Evolutionary conservation across 352 stramenopile species (phyloP), one percentile per base, ranked within the genome.

Genomic region (Globisporangium alternatum): DNA sequence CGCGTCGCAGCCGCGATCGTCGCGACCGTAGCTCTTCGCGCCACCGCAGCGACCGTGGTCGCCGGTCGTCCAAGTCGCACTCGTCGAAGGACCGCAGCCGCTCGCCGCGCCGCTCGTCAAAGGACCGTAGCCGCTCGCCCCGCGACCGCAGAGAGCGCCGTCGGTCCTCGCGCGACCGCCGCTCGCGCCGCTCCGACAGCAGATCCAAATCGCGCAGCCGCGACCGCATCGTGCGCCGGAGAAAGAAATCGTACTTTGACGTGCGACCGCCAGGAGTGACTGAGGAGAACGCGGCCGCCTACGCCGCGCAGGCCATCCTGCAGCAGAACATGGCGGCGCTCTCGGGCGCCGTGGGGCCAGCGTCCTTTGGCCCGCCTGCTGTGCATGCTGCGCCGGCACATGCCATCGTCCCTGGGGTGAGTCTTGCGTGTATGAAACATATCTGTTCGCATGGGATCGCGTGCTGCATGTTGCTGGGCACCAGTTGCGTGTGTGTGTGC

Each of bases 191-290:
- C 12, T 77, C 71, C 49, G 69, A 87, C 30, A 80, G 78, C n/a
- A 71, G 55, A 66, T 69, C 72, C 31, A 45, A 48, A 22, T 66
- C 60, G 53, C 75, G 79, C 65, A 78, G 72, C 53, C 76, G 72
- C 54, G 74, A 78, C 39, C 72, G 67, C 43, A 66, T 85, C 21
- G 75, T 85, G 19, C 78, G 80, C 39, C 77, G 78, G 51, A 74
- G 80, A 55, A 85, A 87, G 65, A 89, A 91, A 77, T 88, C 75
- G 69, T 91, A 90, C 65, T 95, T 95, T 71, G 86, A 95, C 64
- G 83, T 95, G 68, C 76, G 79, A 2, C 86, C 86, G 48, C 82
- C 86, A 3, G 86, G 86, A 35, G 86, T 95, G 8, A 95, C 83
- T 12, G 80, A 93, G 17, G 83, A 95, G 59, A 95, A 91, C 55